Evolutionary conservation across 257 asterid genomes (phyloP), one percentile per base, ranked within the genome.

Genomic region (Leonotis leonurus): DNA sequence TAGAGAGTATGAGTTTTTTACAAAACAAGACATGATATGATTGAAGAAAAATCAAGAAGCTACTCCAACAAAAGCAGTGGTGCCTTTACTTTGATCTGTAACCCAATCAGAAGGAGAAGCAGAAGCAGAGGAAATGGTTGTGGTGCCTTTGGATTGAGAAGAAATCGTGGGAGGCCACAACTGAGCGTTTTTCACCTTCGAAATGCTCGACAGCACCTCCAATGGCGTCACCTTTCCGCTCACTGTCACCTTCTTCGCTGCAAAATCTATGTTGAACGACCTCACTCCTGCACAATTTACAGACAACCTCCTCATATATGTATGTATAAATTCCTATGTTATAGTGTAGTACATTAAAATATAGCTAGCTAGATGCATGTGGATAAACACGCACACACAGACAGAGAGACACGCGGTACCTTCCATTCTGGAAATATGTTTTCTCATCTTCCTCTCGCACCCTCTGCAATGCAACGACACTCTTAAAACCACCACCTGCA

Each of bases 391-490:
- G 62, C 37, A 40, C 18, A 24, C 9, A 20, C 2, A 44, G 67
- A 29, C n/a, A n/a, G n/a, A n/a, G n/a, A n/a, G n/a, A n/a, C n/a
- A n/a, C n/a, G n/a, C n/a, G n/a, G n/a, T 13, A 90, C 96, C 98
- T 85, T 83, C 81, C 96, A 90, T 90, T 76, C 81, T 77, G 3
- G 96, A 83, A 33, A 90, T 75, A 53, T 90, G 98, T 56, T 88
- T 90, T 40, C 86, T 77, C 96, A 88, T 83, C 60, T 90, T 85
- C 73, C 70, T 84, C 66, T 82, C 98, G 70, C 98, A 90, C 9
- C 98, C 98, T 78, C 77, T 80, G 85, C 98, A 90, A 37, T 90
- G 96, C 33, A 90, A 74, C 21, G 96, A 88, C 56, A 90, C 98
- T 55, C 94, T 78, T 1, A 90, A 75, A 17, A 85, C 98, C 13